phyloP scores from a whole-genome alignment of 805 yeast genomes.

The Torulaspora indica region DNA sequence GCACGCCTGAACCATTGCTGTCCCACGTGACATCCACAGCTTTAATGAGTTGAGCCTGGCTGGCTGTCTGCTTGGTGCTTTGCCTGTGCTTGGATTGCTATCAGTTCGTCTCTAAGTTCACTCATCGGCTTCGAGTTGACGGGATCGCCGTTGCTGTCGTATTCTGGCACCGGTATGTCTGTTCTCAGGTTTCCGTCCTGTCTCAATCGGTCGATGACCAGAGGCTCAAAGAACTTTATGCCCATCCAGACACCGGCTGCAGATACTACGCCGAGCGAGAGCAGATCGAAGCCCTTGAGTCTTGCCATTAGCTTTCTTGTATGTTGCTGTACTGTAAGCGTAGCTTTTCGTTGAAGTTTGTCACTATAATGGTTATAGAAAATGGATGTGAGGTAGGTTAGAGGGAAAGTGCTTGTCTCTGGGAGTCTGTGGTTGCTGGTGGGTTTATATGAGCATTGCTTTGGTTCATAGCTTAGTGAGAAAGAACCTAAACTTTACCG shows the following conservation, averaged over 20 bases:
- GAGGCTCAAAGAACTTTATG: slow-evolving; percentile 66
- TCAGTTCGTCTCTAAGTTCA: slow-evolving; percentile 19
- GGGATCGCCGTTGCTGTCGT: slow-evolving; percentile 42
- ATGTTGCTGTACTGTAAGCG: not conserved
- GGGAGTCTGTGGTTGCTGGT: too few species aligned
- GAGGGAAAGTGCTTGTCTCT: too few species aligned
- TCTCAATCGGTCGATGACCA: slow-evolving; percentile 59
- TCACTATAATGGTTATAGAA: not conserved
- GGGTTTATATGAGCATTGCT: slow-evolving; percentile 11
- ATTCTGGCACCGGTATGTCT: slow-evolving; percentile 55
- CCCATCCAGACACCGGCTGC: slow-evolving; percentile 46
- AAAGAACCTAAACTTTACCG: not conserved
- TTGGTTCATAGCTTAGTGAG: slow-evolving; percentile 4
- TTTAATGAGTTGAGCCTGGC: slow-evolving; percentile 1
- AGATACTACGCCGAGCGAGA: slow-evolving; percentile 26
- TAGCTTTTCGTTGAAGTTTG: not conserved
- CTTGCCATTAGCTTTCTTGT: slow-evolving; percentile 24
- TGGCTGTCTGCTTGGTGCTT: slow-evolving; percentile 7
- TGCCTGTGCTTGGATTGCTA: slow-evolving; percentile 16
- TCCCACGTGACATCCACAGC: too few species aligned
- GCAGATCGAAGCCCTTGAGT: slow-evolving; percentile 29
- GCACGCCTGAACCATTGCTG: too few species aligned
- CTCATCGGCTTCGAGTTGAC: slow-evolving; percentile 24
- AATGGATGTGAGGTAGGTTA: too few species aligned
- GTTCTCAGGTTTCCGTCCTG: slow-evolving; percentile 61